phyloP scores from a whole-genome alignment of 2,329 filamentous ascomycete genomes.

The Diaporthe ilicicola region DNA sequence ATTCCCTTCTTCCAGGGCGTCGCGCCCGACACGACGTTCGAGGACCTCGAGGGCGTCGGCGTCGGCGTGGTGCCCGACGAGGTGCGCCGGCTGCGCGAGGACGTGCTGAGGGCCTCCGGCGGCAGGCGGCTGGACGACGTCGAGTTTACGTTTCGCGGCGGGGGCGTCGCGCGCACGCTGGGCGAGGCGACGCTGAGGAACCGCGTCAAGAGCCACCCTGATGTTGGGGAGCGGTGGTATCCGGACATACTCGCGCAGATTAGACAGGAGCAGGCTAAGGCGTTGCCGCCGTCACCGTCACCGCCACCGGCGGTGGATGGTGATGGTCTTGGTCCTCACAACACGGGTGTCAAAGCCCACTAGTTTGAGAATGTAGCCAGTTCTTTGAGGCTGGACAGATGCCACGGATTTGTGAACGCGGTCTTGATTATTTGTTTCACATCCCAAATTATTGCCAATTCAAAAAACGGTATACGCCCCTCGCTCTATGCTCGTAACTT shows the following conservation, averaged over 20 bases:
- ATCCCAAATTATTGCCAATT: conserved; percentile 18
- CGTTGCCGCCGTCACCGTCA: conserved; percentile 35
- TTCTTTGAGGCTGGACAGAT: not conserved
- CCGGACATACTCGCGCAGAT: conserved; percentile 68
- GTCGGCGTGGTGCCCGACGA: conserved; percentile 67
- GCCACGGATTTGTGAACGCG: not conserved
- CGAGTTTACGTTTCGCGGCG: conserved; percentile 84
- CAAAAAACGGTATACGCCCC: conserved; percentile 32
- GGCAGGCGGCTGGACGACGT: conserved; percentile 73
- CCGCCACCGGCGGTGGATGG: conserved; percentile 33
- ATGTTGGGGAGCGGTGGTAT: conserved; percentile 86
- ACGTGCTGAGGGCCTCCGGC: conserved; percentile 64
- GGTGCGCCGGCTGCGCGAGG: conserved; percentile 68
- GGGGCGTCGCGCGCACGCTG: conserved; percentile 71
- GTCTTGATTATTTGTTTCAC: conserved; percentile 12
- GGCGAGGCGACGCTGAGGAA: conserved; percentile 88
- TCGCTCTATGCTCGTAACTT: conserved; percentile 36
- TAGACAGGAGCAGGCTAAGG: conserved; percentile 63
- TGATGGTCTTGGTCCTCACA: conserved; percentile 34
- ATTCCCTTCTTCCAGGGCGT: conserved; percentile 93
- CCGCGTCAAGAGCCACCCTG: conserved; percentile 84
- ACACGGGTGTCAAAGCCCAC: conserved; percentile 49
- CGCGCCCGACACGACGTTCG: conserved; percentile 79
- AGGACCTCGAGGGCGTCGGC: conserved; percentile 73
- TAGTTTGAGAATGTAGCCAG: conserved; percentile 35